These are phyloP conservation scores for Marvania coccoides DNA, from an alignment of 139 green algal species.

Conservation along the genomic window DNA sequence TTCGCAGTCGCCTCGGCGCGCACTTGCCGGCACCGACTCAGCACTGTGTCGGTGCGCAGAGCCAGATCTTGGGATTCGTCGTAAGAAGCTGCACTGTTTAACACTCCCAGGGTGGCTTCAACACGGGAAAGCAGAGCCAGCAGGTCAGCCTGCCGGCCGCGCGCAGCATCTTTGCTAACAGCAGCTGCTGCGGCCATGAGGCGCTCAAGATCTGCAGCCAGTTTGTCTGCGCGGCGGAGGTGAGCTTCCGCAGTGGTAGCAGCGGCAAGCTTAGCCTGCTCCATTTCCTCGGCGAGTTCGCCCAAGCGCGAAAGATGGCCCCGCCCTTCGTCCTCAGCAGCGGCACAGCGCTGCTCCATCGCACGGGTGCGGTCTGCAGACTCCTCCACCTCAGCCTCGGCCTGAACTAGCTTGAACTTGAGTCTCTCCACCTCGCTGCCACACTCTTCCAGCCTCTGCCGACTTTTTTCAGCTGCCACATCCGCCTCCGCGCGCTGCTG, in stretches of 20 bases:
- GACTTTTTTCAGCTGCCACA: neutral
- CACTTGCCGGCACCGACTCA: neutral
- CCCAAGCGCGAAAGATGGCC: too few species aligned
- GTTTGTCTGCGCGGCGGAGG: neutral
- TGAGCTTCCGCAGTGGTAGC: too few species aligned
- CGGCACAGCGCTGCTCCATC: too few species aligned
- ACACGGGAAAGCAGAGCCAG: neutral
- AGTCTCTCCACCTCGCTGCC: neutral
- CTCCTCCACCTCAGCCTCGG: too few species aligned
- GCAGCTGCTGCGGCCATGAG: neutral
- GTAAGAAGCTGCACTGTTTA: neutral
- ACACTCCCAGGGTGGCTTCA: neutral
- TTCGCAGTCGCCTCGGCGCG: neutral
- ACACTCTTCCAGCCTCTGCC: neutral
- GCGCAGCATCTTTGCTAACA: neutral
- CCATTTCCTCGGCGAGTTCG: slow-evolving; percentile 1
- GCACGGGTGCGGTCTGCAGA: too few species aligned
- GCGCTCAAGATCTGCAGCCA: neutral
- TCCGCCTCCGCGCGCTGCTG: too few species aligned
- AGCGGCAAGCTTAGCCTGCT: neutral
- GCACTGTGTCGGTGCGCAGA: neutral
- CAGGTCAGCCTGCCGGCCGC: neutral
- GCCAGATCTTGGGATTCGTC: neutral
- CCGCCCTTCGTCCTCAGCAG: neutral
- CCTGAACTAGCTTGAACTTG: too few species aligned